Base-by-base conservation (phyloP, 108 stramenopile species). In the Discostella pseudostelligera region DNA sequence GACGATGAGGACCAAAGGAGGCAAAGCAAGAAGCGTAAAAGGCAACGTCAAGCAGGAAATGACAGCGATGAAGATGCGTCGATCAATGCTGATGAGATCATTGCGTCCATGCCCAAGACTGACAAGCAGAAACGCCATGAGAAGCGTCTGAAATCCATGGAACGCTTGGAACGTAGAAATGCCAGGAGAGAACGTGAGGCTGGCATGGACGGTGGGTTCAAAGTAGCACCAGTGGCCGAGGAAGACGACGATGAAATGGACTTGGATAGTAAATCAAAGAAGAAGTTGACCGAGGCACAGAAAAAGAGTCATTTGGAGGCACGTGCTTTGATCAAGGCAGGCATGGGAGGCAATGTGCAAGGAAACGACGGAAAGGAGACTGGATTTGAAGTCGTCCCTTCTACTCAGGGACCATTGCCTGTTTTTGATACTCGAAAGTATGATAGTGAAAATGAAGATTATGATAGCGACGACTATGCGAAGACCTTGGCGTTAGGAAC, bases 121-220 rank as follows among this genome's bases (percentile, higher is more conserved):
- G 99, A 99, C 58, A 98, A 98, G 58, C 90, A 97, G 68, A 82
- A 83, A 28, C 96, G 98, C 20, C 92, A 96, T 57, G 97, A 97
- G 56, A 96, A 96, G 58, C 81, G 98, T 13, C 56, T 86, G 43
- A 97, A 97, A 67, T 89, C 88, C 25, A 81, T 81, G 50, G 93
- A 88, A 42, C 83, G 97, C 4, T 81, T 95, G 57, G 95, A 96
- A 76, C 82, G 96, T 10, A 80, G 82, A 44, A 80, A 90, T 60
- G 83, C 79, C 11, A 81, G 92, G 37, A 82, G 82, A 28, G 88
- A 89, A 16, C 79, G 81, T 28, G 70, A 76, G 20, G 70, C 86
- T 17, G 90, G 87, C 17, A 85, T 84, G 56, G 90, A 79, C 36
- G 76, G 78, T 14, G 94, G 83, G 24, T 90, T 97, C 51, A 70